Evolutionary conservation across 495 filamentous ascomycete genomes (phyloP).

Genomic region (Penicillium ochrochloron): DNA sequence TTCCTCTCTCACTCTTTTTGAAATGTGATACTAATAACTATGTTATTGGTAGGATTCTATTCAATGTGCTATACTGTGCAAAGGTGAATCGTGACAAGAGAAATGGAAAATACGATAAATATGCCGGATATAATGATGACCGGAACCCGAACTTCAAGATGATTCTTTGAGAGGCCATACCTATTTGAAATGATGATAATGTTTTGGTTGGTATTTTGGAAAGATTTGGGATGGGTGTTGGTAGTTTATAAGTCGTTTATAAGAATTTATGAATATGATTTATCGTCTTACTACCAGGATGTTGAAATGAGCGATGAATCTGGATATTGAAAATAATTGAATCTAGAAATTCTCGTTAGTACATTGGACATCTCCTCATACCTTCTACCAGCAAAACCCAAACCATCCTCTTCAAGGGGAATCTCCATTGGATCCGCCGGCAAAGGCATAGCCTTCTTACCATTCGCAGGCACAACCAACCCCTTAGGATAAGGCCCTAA

Average conservation of each 20-base stretch:
- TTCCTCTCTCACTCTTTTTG: not conserved
- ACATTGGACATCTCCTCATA: no score
- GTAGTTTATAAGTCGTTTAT: not conserved
- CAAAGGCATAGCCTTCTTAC: no score
- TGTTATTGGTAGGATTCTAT: constrained; percentile 51
- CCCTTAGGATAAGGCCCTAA: no score
- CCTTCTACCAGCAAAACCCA: no score
- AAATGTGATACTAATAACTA: not conserved
- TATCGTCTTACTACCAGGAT: not conserved
- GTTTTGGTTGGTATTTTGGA: not conserved
- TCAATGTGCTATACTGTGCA: constrained; percentile 66
- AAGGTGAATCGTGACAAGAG: constrained; percentile 71
- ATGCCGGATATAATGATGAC: constrained; percentile 63
- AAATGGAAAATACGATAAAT: constrained; percentile 64
- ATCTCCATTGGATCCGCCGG: no score
- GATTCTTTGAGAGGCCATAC: constrained; percentile 50
- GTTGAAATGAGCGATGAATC: no score
- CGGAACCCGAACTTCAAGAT: constrained; percentile 68
- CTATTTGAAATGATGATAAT: no score
- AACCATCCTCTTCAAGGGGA: no score
- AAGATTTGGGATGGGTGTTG: not conserved
- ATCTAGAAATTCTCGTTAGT: no score
- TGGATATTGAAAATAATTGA: no score
- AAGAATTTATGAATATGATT: not conserved
- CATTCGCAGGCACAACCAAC: no score